Base-by-base conservation (phyloP, 805 yeast species). In the Myxozyma melibiosi region DNA sequence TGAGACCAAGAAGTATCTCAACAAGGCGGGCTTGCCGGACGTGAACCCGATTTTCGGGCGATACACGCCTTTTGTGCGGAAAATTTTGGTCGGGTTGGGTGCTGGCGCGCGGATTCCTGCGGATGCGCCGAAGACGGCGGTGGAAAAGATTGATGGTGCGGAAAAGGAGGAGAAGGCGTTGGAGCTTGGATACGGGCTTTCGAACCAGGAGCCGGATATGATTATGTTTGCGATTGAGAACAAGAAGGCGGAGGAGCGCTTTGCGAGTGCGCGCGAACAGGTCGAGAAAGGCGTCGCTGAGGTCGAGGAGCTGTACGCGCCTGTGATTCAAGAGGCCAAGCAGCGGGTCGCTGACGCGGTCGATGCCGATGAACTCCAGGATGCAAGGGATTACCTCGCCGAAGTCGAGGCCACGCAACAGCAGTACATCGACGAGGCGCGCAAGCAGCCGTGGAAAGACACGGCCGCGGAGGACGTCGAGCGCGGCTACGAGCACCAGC, bases 401-500 rank as follows among this genome's bases (percentile, higher is more conserved):
- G 22, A 34, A 28, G 41, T 49, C 33, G 31, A 37, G 39, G 27
- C 14, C n/a, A n/a, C n/a, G n/a, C n/a, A n/a, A n/a, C n/a, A n/a
- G n/a, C n/a, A n/a, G n/a, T n/a, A n/a, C n/a, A n/a, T n/a, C n/a
- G 28, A 14, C 25, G 33, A n/a, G 22, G 33, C 24, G 20, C 14
- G 81, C 82, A 55, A 82, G 79, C 63, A 77, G 73, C n/a, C n/a
- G n/a, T n/a, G n/a, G n/a, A n/a, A n/a, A n/a, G n/a, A n/a, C n/a
- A n/a, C n/a, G n/a, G n/a, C n/a, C 40, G 14, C 31, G 22, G 14
- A 7, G 27, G 6, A 14, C 16, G 22, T 22, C 13, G 50, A 45
- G 18, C 20, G 28, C 14, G 4, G 9, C 20, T 20, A 31, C 25
- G 41, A 33, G 50, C 5, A 22, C 53, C 88, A 86, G 73, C 82